Evolutionary conservation across 768 basidiomycete genomes (phyloP).

Genomic region (Lyophyllum atratum): DNA sequence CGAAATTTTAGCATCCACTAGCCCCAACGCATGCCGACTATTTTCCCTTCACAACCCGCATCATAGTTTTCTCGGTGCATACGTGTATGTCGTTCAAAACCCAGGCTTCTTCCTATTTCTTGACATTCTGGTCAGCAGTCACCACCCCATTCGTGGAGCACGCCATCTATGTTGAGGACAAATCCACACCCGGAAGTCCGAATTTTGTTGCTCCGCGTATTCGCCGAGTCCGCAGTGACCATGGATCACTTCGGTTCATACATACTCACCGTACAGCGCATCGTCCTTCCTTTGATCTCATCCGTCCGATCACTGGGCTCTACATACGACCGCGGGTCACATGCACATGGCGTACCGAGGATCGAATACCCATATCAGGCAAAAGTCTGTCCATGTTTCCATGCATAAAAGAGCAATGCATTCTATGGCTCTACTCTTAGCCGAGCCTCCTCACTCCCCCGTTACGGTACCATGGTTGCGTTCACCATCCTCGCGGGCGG

Average conservation of each 20-base stretch:
- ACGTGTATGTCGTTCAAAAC: not conserved
- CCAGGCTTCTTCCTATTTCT: not conserved
- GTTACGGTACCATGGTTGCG: slow-evolving; percentile 50
- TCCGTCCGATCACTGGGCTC: not conserved
- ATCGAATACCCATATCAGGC: not conserved
- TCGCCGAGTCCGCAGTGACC: not conserved
- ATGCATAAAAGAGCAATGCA: not conserved
- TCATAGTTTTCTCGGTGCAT: not conserved
- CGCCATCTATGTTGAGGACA: not conserved
- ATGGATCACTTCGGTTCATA: not conserved
- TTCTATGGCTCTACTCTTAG: not conserved
- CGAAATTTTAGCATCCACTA: not conserved
- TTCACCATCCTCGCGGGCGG: slow-evolving; percentile 73
- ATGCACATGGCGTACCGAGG: not conserved
- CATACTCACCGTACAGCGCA: not conserved
- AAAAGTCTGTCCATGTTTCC: not conserved
- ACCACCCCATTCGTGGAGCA: not conserved
- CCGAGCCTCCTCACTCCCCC: not conserved
- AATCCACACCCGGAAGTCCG: not conserved
- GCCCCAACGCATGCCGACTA: slow-evolving; percentile 3
- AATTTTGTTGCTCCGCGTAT: not conserved
- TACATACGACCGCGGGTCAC: not conserved
- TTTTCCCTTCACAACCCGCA: not conserved
- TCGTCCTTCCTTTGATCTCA: not conserved
- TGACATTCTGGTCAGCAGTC: not conserved